Percentiles rank a stretch among this genome's conserved stretches.
Conservation (phyloP, 2,329 filamentous ascomycete species). For the Arachnopeziza araneosa region DNA sequence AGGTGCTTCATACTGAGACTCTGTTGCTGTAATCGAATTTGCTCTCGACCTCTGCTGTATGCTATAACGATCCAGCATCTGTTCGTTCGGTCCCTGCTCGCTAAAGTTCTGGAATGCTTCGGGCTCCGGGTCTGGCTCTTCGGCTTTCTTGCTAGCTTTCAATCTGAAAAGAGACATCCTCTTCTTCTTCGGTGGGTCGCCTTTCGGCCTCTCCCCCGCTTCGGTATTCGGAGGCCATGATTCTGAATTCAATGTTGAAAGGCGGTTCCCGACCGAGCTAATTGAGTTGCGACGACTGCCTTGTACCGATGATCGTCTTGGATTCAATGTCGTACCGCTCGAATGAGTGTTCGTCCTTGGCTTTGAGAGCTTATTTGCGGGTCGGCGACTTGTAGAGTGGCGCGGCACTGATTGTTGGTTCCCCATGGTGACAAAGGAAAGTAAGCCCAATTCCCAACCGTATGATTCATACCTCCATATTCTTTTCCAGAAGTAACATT, state of each 20-base stretch:
- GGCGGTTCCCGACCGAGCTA: conserved; percentile 3
- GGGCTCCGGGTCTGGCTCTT: not conserved
- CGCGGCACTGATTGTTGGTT: conserved; percentile 22
- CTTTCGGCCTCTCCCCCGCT: conserved; percentile 2
- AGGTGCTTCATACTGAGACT: not conserved
- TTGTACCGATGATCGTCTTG: conserved; percentile 7
- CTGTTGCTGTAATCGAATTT: not conserved
- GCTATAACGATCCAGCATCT: not conserved
- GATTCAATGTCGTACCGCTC: conserved; percentile 15
- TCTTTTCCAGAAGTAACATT: not conserved
- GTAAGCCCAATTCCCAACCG: not conserved
- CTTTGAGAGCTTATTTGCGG: conserved; percentile 28
- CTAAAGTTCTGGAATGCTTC: not conserved
- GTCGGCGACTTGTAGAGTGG: conserved; percentile 8
- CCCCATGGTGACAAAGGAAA: conserved; percentile 21
- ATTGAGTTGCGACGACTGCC: conserved; percentile 22
- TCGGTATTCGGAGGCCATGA: not conserved
- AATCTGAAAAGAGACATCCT: conserved; percentile 25
- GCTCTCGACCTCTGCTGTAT: not conserved
- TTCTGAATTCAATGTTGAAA: conserved; percentile 3
- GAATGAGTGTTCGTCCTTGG: conserved; percentile 26
- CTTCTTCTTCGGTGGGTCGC: conserved; percentile 11
- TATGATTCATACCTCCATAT: conserved; percentile 6
- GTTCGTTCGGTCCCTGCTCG: not conserved
- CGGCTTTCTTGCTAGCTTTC: conserved; percentile 1